Evolutionary conservation across 805 yeast species (phyloP).

Genomic region (Metschnikowia dekortorum): DNA sequence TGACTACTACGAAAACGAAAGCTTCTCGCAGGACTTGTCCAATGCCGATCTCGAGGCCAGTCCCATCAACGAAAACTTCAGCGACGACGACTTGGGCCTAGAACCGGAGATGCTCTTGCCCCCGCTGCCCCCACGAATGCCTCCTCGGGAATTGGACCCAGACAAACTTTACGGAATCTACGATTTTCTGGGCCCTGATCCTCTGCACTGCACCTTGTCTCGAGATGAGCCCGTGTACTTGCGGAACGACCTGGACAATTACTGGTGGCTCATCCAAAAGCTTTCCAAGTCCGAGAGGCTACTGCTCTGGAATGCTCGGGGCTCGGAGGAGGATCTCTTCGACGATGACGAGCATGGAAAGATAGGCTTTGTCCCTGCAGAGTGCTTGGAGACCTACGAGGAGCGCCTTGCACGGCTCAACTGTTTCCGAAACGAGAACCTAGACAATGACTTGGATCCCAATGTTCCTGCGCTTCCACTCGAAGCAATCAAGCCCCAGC

Average conservation of each 20-base stretch:
- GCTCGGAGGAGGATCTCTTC: slow-evolving; percentile 14
- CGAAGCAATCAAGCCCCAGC: background rate
- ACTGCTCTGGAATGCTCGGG: slow-evolving; percentile 10
- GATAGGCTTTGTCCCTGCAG: slow-evolving; percentile 96
- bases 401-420: slow-evolving; percentile 90
- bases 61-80: slow-evolving; percentile 6
- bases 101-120: slow-evolving; percentile 42
- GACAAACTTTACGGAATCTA: slow-evolving; percentile 79
- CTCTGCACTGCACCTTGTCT: slow-evolving; percentile 76
- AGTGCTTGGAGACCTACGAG: slow-evolving; percentile 83
- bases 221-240: slow-evolving; percentile 81
- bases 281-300: slow-evolving; percentile 29
- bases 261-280: slow-evolving; percentile 89
- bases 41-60: slow-evolving; percentile 18
- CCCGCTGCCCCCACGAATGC: slow-evolving; percentile 71
- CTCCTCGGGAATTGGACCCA: slow-evolving; percentile 80
- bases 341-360: slow-evolving; percentile 52
- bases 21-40: slow-evolving; percentile 15
- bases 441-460: slow-evolving; percentile 27
- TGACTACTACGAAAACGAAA: slow-evolving; percentile 9
- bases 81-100: slow-evolving; percentile 24
- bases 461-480: background rate
- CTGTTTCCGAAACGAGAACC: slow-evolving; percentile 85
- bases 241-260: slow-evolving; percentile 83
- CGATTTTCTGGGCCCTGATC: slow-evolving; percentile 88